Evolutionary conservation across 2,329 filamentous ascomycete genomes (phyloP).

Genomic region (Alternaria sp.): DNA sequence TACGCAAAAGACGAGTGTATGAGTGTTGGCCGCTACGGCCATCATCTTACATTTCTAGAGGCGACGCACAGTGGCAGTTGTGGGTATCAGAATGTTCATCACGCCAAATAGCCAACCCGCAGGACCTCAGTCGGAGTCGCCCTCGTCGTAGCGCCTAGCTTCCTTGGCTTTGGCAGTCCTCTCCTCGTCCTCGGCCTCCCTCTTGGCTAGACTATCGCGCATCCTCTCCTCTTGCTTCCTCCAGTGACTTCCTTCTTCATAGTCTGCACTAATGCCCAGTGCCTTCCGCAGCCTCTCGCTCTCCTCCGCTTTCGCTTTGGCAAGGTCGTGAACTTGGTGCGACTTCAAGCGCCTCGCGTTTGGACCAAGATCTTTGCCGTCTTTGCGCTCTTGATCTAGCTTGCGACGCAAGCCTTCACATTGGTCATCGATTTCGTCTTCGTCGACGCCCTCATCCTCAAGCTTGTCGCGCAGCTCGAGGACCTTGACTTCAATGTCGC

Average conservation of each 20-base stretch:
- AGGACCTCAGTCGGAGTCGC: slow-evolving; percentile 42
- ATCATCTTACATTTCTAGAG: not conserved
- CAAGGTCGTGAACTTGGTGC: slow-evolving; percentile 95
- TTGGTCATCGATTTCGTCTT: slow-evolving; percentile 87
- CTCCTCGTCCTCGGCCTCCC: slow-evolving; percentile 49
- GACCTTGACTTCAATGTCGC: slow-evolving; percentile 91
- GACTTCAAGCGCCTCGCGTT: slow-evolving; percentile 74
- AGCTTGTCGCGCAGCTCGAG: slow-evolving; percentile 88
- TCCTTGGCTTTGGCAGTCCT: slow-evolving; percentile 35
- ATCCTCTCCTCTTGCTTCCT: slow-evolving; percentile 79
- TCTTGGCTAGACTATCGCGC: slow-evolving; percentile 55
- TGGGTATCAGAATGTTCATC: not conserved
- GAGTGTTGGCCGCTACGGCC: not conserved
- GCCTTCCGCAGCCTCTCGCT: slow-evolving; percentile 87
- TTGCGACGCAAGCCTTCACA: slow-evolving; percentile 73
- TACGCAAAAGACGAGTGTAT: not conserved
- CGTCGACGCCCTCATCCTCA: slow-evolving; percentile 88
- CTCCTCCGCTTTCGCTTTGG: slow-evolving; percentile 95
- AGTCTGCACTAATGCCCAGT: slow-evolving; percentile 84
- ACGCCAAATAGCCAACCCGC: not conserved
- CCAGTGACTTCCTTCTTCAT: slow-evolving; percentile 88
- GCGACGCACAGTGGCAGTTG: slow-evolving; percentile 1
- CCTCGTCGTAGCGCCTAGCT: slow-evolving; percentile 34
- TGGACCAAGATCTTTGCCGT: slow-evolving; percentile 47
- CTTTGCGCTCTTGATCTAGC: slow-evolving; percentile 60